Evolutionary conservation across 805 yeast genomes (phyloP).

Genomic region (Cephaloascus fragrans): DNA sequence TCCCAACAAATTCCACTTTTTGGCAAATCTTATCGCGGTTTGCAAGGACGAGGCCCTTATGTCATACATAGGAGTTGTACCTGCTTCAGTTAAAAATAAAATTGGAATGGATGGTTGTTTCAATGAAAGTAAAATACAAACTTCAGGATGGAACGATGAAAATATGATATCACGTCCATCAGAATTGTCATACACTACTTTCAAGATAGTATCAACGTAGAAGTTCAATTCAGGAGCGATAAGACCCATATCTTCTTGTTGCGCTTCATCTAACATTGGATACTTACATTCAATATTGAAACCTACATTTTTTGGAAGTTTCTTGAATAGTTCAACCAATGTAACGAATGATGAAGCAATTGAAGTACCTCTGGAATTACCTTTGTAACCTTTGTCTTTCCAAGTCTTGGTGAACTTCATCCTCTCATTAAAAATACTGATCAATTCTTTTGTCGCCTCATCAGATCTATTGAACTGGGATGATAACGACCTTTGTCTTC

Average conservation of each 20-base stretch:
- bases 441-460: constrained; percentile 17
- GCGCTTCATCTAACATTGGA: constrained; percentile 92
- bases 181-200: constrained; percentile 68
- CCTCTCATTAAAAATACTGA: constrained; percentile 38
- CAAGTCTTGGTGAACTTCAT: constrained; percentile 86
- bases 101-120: constrained; percentile 94
- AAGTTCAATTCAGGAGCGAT: constrained; percentile 73
- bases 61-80: constrained; percentile 82
- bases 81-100: constrained; percentile 81
- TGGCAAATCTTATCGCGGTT: constrained; percentile 84
- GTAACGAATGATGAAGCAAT: constrained; percentile 92
- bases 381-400: constrained; percentile 80
- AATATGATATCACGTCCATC: constrained; percentile 79
- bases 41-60: constrained; percentile 80
- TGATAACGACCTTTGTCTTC: neutral
- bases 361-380: constrained; percentile 82
- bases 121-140: constrained; percentile 73
- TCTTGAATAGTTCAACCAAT: constrained; percentile 70
- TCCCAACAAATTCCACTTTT: constrained; percentile 85
- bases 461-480: neutral
- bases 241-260: constrained; percentile 80
- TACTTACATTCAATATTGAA: constrained; percentile 92
- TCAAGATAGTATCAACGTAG: constrained; percentile 82
- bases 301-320: constrained; percentile 76
- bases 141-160: constrained; percentile 92